These are phyloP conservation scores for Fusarium haematococcum DNA, from an alignment of 2,329 filamentous ascomycete species.

Conservation along the genomic window DNA sequence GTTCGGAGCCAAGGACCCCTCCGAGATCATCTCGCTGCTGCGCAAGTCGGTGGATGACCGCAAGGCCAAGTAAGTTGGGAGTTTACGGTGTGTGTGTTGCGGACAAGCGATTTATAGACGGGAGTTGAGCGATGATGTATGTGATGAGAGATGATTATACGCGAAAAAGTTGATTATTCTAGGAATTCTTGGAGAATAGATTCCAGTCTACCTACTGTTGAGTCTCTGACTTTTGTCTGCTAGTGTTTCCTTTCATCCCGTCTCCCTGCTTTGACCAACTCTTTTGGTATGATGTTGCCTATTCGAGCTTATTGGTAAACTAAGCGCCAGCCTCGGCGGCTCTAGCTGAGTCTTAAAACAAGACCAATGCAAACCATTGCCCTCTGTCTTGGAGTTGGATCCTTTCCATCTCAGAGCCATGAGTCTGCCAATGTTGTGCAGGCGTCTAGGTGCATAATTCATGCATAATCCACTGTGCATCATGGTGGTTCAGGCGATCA, in stretches of 20 bases:
- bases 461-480: constrained; percentile 12
- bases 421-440: constrained; percentile 1
- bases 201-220: neutral
- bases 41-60: constrained; percentile 79
- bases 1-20: constrained; percentile 90
- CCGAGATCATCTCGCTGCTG: constrained; percentile 85
- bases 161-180: constrained; percentile 4
- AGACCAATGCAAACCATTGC: neutral
- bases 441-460: constrained; percentile 17
- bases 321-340: neutral
- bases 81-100: constrained; percentile 29
- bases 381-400: neutral
- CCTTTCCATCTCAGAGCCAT: neutral
- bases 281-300: neutral
- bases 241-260: constrained; percentile 8
- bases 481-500: constrained; percentile 15
- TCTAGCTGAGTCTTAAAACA: neutral
- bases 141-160: constrained; percentile 29
- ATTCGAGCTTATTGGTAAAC: neutral
- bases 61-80: constrained; percentile 53
- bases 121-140: constrained; percentile 34
- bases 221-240: constrained; percentile 17
- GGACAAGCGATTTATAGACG: constrained; percentile 24
- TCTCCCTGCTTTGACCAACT: constrained; percentile 12
- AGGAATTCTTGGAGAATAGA: constrained; percentile 6